Conservation (phyloP, 108 stramenopile genomes). For the Cyclotella choctawhatcheeana region DNA sequence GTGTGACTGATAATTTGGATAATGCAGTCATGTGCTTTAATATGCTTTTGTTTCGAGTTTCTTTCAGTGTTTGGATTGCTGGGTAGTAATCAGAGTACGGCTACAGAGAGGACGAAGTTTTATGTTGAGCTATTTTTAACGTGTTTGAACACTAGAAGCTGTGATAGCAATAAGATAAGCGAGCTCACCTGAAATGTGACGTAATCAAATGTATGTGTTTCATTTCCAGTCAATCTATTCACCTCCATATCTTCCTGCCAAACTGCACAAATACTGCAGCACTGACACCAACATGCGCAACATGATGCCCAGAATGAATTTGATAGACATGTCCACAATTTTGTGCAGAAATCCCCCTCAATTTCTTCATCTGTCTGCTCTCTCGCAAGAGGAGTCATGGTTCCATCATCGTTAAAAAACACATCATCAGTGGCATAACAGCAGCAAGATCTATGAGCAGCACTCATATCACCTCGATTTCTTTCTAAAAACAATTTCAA, state of each 20-base stretch:
- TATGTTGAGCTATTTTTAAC: no score
- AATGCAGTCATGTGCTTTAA: conserved; percentile 21
- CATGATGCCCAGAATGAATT: conserved; percentile 39
- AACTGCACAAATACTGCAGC: conserved; percentile 47
- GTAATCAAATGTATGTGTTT: conserved; percentile 43
- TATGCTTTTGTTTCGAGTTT: conserved; percentile 26
- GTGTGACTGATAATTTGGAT: conserved; percentile 40
- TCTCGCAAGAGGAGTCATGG: not conserved
- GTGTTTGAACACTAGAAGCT: no score
- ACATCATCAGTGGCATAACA: conserved; percentile 42
- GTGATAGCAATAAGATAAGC: no score
- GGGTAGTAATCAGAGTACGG: conserved; percentile 49
- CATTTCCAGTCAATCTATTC: conserved; percentile 37
- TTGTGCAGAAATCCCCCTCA: conserved; percentile 46
- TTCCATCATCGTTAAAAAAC: conserved; percentile 2
- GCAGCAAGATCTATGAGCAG: conserved; percentile 36
- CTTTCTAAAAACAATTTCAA: conserved; percentile 21
- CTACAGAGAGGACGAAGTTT: not conserved
- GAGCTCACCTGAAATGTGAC: conserved; percentile 43
- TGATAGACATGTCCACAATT: conserved; percentile 41
- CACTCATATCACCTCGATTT: conserved; percentile 12
- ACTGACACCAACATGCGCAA: conserved; percentile 57
- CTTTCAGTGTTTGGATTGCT: conserved; percentile 31
- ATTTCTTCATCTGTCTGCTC: not conserved
- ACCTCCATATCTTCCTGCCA: conserved; percentile 55